Evolutionary conservation across 2,329 filamentous ascomycete genomes (phyloP), one percentile per base, ranked within the genome.

Genomic region (Cercospora sp.): DNA sequence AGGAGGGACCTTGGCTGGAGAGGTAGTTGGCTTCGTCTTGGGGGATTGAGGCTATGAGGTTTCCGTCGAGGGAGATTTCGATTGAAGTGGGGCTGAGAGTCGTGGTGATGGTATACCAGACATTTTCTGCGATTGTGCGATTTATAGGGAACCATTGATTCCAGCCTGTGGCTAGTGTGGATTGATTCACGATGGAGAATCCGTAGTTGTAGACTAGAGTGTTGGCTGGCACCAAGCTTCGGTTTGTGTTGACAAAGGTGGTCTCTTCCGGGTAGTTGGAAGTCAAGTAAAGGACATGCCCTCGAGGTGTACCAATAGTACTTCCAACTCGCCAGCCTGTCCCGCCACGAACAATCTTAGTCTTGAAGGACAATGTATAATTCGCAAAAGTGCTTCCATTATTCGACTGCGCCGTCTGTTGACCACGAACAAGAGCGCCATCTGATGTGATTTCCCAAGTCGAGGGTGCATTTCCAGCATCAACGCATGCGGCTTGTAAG

Each of bases 31-130:
- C 64, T 57, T 73, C 65, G 3, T 61, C 55, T 30, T 72, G 72
- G 0, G 73, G 67, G 2, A 78, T 71, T 26, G 74, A 74, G 3
- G 70, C 71, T 3, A 74, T 66, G 1, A 26, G 59, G 2, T 71
- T 30, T 12, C 72, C 71, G 16, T 77, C 72, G 7, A 81, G 67
- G 0, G 71, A 75, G 16, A 81, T 69, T 0, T 74, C 63, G 12
- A 79, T 78, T 20, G 72, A 74, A 3, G 71, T 69, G 2, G 68
- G 58, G 1, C 74, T 73, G 40, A 81, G 75, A 1, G 73, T 69
- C 4, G 80, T 79, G n/a, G 68, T 78, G 66, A 83, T 72, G 12
- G 68, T 73, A 64, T 82, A 81, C 81, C 81, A 82, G 3, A 66
- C 67, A 2, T 76, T 70, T 66, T 81, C 79, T 5, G 72, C 58